Percentiles rank a stretch among this genome's conserved stretches.
Evolutionary conservation across 495 filamentous ascomycete species (phyloP).

Genomic region (Podospora sp.): DNA sequence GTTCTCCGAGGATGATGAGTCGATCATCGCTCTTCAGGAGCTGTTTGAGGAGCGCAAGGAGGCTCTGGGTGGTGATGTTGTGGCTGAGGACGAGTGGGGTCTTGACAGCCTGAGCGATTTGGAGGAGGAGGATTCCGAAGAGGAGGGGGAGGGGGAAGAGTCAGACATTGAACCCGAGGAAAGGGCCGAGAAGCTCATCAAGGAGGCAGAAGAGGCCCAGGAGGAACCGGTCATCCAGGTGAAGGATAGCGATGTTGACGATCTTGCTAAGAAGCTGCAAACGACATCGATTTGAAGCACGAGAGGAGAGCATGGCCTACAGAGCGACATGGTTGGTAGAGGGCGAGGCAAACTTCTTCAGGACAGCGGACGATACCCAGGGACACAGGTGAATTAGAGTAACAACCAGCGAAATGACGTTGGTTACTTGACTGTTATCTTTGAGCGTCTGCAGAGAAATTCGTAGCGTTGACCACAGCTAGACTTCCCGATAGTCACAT

Average conservation of each 20-base stretch:
- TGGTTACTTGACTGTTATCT: background rate
- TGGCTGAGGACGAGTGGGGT: conserved; percentile 75
- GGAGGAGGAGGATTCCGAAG: conserved; percentile 75
- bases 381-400: background rate
- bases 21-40: conserved; percentile 52
- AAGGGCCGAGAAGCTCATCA: conserved; percentile 63
- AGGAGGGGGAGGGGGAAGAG: conserved; percentile 67
- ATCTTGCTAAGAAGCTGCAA: conserved; percentile 70
- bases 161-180: conserved; percentile 59
- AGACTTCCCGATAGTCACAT: background rate
- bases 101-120: conserved; percentile 82
- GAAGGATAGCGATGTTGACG: conserved; percentile 80
- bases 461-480: background rate
- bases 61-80: conserved; percentile 58
- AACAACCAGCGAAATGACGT: background rate
- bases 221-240: conserved; percentile 70
- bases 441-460: conserved; percentile 2
- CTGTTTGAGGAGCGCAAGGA: conserved; percentile 63
- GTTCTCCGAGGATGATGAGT: conserved; percentile 81
- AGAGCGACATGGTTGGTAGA: background rate
- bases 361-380: conserved; percentile 4
- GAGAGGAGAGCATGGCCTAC: conserved; percentile 11
- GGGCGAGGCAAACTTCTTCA: background rate
- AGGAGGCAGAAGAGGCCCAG: conserved; percentile 73
- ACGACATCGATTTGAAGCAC: conserved; percentile 58